Base-by-base conservation (phyloP, 768 basidiomycete genomes). In the Termitomyces heimii region DNA sequence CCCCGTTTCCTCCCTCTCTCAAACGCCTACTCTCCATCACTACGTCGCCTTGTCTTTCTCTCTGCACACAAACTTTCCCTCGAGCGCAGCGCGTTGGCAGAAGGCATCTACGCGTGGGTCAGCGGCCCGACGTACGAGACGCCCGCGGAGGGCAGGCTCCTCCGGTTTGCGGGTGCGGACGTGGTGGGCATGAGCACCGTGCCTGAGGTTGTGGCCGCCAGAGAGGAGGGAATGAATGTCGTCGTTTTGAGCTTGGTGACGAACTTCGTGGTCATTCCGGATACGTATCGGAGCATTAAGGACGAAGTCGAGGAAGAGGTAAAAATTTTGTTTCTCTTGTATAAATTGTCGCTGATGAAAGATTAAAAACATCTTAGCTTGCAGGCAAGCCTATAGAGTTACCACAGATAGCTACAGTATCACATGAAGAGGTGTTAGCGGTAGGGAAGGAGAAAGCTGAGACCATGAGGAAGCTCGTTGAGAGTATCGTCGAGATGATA, bases 181-280 rank as follows among this genome's bases (percentile, higher is more conserved):
- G 88, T 94, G n/a, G 93, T 94, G 2, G 93, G 93, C 2, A 95
- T 95, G 93, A 92, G 89, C 62, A 95, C 94, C 0, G 82, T 94
- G 16, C 93, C 92, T 0, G 93, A 95, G 71, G 93, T 95, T 26
- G 74, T 94, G 24, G 88, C 84, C 0, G 93, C 88, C 9, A 72
- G 83, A 48, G 85, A 92, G 66, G 88, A 86, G 65, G 88, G 86
- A 0, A 62, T 95, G 55, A 80, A 89, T 54, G 83, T 89, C 52
- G 75, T 89, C 71, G 92, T 89, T 4, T 73, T 95, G 43, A 93
- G 89, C 62, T 77, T 95, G 55, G 89, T 93, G 28, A 94, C 92
- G 28, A 95, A 95, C 72, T 77, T 80, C 65, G 94, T 95, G 12
- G 85, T 92, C 45, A 84, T 89, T 57, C 85, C 84, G 0, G 78